Percentiles rank a stretch among this genome's conserved stretches.
phyloP scores from a whole-genome alignment of 2,329 filamentous ascomycete species.

The Aspergillus sp. region DNA sequence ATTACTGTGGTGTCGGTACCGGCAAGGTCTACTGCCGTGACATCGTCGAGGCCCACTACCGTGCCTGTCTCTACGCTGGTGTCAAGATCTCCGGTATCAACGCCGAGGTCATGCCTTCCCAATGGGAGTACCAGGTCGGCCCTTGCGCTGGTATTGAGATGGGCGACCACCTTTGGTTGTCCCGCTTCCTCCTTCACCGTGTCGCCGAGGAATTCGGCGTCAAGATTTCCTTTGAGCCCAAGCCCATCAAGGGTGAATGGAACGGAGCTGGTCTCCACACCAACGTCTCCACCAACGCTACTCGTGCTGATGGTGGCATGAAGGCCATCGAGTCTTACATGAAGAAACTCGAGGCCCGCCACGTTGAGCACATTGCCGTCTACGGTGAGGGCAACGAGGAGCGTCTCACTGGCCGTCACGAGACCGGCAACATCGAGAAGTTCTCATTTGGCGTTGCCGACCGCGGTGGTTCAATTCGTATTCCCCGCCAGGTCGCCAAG shows the following conservation, averaged over 20 bases:
- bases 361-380: slow-evolving; percentile 83
- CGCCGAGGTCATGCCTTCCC: slow-evolving; percentile 96
- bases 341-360: slow-evolving; percentile 77
- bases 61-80: slow-evolving; percentile 82
- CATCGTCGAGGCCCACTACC: slow-evolving; percentile 94
- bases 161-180: slow-evolving; percentile 96
- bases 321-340: slow-evolving; percentile 86
- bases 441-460: slow-evolving; percentile 95
- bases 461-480: slow-evolving; percentile 90
- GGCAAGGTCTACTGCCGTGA: slow-evolving; percentile 98
- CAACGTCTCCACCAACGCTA: slow-evolving; percentile 90
- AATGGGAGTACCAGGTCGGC: slow-evolving; percentile 98
- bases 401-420: slow-evolving; percentile 88
- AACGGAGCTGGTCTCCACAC: slow-evolving; percentile 92
- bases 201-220: slow-evolving; percentile 95
- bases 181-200: slow-evolving; percentile 83
- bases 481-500: slow-evolving; percentile 79
- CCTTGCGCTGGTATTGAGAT: slow-evolving; percentile 85
- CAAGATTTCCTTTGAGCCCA: slow-evolving; percentile 92
- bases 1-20: no score
- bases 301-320: slow-evolving; percentile 90
- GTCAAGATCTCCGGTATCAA: slow-evolving; percentile 98
- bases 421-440: slow-evolving; percentile 90
- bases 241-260: slow-evolving; percentile 95
- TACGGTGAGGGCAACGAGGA: slow-evolving; percentile 95